Conservation (phyloP, 1,284 basidiomycete genomes). For the Apiotrichum sp. region DNA sequence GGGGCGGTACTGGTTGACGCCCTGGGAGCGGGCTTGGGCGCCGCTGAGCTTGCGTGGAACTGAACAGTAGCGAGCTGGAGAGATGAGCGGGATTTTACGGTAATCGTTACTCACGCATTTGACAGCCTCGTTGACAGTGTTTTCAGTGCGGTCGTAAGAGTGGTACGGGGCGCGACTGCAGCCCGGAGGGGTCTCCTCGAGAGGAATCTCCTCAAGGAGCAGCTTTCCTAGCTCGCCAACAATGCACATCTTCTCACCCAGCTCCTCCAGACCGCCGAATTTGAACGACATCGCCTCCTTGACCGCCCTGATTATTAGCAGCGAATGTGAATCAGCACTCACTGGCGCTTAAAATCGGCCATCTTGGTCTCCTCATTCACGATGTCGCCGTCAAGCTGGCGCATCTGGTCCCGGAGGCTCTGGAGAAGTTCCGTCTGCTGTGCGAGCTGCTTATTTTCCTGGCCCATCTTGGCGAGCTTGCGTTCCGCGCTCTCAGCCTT, state of each 20-base stretch:
- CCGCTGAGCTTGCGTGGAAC: constrained; percentile 32
- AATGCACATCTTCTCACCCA: constrained; percentile 80
- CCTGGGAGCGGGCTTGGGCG: constrained; percentile 34
- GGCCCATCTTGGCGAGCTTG: constrained; percentile 83
- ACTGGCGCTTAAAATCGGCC: constrained; percentile 74
- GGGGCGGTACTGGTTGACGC: constrained; percentile 1
- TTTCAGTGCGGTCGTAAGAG: constrained; percentile 56
- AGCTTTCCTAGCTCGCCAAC: constrained; percentile 74
- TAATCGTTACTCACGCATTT: constrained; percentile 42
- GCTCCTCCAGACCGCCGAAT: constrained; percentile 80
- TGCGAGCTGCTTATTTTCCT: constrained; percentile 79
- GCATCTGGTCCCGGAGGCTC: constrained; percentile 69
- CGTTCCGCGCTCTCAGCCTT: constrained; percentile 83
- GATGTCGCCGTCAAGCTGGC: constrained; percentile 72
- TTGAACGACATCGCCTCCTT: constrained; percentile 74
- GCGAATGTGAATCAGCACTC: constrained; percentile 9
- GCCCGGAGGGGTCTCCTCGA: constrained; percentile 73
- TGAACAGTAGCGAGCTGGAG: constrained; percentile 35
- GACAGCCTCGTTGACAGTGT: constrained; percentile 60
- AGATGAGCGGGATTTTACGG: too few species aligned
- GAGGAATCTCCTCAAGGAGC: constrained; percentile 71
- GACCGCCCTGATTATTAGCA: constrained; percentile 23
- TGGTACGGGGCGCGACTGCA: constrained; percentile 67
- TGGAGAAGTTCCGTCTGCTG: constrained; percentile 71
- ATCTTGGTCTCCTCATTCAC: constrained; percentile 73